These are phyloP conservation scores for Apiospora koreana DNA, from an alignment of 2,329 filamentous ascomycete genomes.

Conservation along the genomic window DNA sequence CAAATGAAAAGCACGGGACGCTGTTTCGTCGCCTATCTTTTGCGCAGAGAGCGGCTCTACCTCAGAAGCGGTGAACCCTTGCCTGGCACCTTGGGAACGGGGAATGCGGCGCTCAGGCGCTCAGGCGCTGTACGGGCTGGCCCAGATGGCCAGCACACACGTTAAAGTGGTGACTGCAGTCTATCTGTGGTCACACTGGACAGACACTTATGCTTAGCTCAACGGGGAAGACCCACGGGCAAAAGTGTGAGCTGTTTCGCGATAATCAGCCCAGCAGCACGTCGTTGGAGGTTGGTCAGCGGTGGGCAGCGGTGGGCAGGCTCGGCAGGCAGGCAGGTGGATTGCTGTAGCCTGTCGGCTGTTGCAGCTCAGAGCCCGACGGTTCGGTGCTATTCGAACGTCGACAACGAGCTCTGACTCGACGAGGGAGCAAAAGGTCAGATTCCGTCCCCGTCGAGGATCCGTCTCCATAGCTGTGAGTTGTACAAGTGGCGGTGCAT, in stretches of 20 bases:
- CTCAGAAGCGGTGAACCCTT: background rate
- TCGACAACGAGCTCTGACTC: background rate
- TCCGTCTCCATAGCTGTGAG: conserved; percentile 5
- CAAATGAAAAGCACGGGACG: background rate
- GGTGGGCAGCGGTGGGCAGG: too few species aligned
- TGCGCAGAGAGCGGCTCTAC: background rate
- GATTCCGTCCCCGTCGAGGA: background rate
- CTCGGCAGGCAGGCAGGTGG: too few species aligned
- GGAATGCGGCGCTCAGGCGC: background rate
- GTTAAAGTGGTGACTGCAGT: background rate
- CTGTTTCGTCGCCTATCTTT: background rate
- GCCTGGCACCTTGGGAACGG: background rate
- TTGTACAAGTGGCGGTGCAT: conserved; percentile 31
- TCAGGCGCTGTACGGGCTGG: background rate
- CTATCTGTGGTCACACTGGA: background rate
- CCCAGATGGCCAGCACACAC: background rate
- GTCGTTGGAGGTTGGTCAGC: background rate
- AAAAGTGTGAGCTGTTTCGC: background rate
- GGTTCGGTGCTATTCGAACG: background rate
- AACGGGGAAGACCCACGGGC: background rate
- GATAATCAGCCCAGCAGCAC: background rate
- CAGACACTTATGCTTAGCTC: background rate
- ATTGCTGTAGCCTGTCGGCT: background rate
- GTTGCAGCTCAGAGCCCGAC: background rate
- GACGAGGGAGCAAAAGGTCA: background rate